Conservation (phyloP, 306 rosid genomes). For the Adenanthera pavonina region DNA sequence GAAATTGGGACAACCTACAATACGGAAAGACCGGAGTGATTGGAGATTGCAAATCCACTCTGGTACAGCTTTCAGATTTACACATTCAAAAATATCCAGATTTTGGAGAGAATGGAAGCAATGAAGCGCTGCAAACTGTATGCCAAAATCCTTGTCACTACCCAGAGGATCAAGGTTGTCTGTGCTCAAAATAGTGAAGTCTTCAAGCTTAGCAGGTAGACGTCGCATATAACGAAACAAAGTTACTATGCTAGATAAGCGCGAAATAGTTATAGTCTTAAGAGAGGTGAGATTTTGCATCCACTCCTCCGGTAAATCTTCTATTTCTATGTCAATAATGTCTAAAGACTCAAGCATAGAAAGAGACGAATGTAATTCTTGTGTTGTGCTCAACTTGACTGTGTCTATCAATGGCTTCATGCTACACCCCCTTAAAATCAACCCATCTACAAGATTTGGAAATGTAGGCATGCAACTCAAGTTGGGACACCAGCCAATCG, state of each 20-base stretch:
- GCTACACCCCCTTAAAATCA: neutral
- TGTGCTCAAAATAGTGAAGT: neutral
- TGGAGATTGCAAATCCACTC: neutral
- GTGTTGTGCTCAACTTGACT: neutral
- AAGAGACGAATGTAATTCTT: neutral
- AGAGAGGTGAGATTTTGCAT: neutral
- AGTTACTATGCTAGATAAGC: neutral
- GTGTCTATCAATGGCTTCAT: neutral
- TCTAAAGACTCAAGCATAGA: neutral
- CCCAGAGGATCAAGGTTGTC: neutral
- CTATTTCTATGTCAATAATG: neutral
- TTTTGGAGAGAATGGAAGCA: neutral
- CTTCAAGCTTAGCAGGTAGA: neutral
- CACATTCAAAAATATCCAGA: no score
- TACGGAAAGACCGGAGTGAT: neutral
- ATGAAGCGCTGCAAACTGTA: neutral
- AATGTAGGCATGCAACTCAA: neutral
- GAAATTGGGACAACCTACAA: rapidly evolving
- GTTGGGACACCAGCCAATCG: neutral
- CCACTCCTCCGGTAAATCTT: neutral
- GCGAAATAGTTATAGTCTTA: rapidly evolving
- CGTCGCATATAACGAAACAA: neutral
- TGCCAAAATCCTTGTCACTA: neutral
- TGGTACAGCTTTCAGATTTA: neutral
- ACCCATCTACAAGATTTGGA: neutral